Evolutionary conservation across 2,329 filamentous ascomycete genomes (phyloP).

Genomic region (Diaporthe nobilis): DNA sequence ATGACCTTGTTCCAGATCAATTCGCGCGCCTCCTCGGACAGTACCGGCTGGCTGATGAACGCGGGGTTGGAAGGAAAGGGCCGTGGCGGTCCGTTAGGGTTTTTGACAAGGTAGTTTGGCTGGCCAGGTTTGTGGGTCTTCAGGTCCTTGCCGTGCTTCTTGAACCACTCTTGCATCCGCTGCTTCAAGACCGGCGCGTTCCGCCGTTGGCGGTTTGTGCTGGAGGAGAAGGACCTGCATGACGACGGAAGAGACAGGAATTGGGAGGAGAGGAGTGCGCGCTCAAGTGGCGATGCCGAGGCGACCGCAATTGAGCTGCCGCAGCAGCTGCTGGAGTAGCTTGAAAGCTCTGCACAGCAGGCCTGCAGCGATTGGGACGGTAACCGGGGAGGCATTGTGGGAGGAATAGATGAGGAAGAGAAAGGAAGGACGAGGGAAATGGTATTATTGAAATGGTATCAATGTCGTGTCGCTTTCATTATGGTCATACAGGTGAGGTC

Average conservation of each 20-base stretch:
- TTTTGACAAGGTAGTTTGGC: conserved; percentile 55
- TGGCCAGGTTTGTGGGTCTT: conserved; percentile 39
- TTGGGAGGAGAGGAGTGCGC: conserved; percentile 32
- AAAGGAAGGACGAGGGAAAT: not conserved
- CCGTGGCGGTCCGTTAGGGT: conserved; percentile 50
- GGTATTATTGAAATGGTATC: conserved; percentile 6
- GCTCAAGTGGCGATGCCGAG: conserved; percentile 33
- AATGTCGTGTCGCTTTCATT: conserved; percentile 24
- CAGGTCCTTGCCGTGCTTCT: conserved; percentile 41
- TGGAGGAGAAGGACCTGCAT: conserved; percentile 56
- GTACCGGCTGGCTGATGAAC: conserved; percentile 80
- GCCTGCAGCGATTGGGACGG: conserved; percentile 38
- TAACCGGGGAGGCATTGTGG: conserved; percentile 41
- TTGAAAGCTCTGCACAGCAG: conserved; percentile 38
- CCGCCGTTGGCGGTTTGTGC: conserved; percentile 52
- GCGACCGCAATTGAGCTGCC: conserved; percentile 16
- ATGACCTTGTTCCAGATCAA: conserved; percentile 80
- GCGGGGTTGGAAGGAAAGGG: conserved; percentile 83
- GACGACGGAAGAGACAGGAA: conserved; percentile 28
- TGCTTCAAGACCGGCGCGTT: conserved; percentile 55
- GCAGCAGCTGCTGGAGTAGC: conserved; percentile 31
- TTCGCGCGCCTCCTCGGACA: conserved; percentile 81
- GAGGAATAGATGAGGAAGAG: not conserved
- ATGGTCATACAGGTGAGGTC: conserved; percentile 20
- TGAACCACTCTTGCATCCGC: conserved; percentile 56